A percentile compares a stretch with the other conserved stretches of the same genome.
Evolutionary conservation across 2,329 filamentous ascomycete species (phyloP).

Genomic region (Phialemonium atrogriseum): DNA sequence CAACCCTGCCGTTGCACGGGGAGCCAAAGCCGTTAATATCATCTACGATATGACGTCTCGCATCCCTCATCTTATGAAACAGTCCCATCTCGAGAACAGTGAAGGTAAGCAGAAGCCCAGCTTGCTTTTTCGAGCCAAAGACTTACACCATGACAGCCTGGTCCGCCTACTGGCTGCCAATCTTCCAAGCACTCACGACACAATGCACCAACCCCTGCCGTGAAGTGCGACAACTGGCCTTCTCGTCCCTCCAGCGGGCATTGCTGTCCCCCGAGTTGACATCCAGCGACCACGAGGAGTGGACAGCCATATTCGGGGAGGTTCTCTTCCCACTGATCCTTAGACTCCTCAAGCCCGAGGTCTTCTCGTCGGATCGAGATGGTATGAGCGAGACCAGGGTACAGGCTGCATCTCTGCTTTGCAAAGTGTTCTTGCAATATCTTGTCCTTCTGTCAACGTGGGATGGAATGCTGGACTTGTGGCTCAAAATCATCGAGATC

Average conservation of each 20-base stretch:
- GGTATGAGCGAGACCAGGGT: constrained; percentile 96
- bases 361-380: constrained; percentile 80
- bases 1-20: constrained; percentile 66
- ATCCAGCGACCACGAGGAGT: constrained; percentile 77
- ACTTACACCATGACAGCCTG: constrained; percentile 60
- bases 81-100: constrained; percentile 82
- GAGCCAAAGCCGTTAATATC: constrained; percentile 70
- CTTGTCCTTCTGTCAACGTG: constrained; percentile 75
- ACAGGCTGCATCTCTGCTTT: constrained; percentile 81
- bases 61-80: constrained; percentile 79
- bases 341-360: constrained; percentile 83
- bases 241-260: constrained; percentile 76
- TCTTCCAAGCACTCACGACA: constrained; percentile 78
- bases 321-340: constrained; percentile 89
- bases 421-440: constrained; percentile 94
- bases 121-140: background rate
- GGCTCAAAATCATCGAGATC: constrained; percentile 85
- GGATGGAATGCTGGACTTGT: constrained; percentile 84
- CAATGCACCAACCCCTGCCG: constrained; percentile 94
- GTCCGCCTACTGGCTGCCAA: constrained; percentile 95
- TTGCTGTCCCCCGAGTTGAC: constrained; percentile 79
- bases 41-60: constrained; percentile 75
- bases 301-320: constrained; percentile 90
- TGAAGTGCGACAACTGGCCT: constrained; percentile 83
- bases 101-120: constrained; percentile 49